Percentiles rank a stretch among this genome's conserved stretches.
Conservation (phyloP, 1,284 basidiomycete species). For the Ustilago xerochloae region DNA sequence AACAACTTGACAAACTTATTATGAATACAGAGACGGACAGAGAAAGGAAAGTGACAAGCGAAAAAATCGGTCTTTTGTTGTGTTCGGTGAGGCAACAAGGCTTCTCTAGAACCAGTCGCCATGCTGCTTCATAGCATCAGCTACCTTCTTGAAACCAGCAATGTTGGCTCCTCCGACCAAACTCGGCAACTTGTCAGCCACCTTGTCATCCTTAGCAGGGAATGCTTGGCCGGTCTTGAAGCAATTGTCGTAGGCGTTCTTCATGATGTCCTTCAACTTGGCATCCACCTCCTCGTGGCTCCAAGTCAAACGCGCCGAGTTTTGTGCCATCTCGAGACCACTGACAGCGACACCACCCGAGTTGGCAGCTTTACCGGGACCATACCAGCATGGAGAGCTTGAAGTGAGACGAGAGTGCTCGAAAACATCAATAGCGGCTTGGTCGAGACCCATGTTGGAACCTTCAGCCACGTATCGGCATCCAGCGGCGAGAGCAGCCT, state of each 20-base stretch:
- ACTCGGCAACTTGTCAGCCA: conserved; percentile 70
- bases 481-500: conserved; percentile 78
- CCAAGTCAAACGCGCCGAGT: conserved; percentile 75
- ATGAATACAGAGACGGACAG: too few relatives aligned
- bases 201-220: conserved; percentile 72
- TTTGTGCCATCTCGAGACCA: conserved; percentile 83
- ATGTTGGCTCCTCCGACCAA: conserved; percentile 80
- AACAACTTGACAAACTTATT: too few relatives aligned
- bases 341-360: conserved; percentile 72
- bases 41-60: background rate
- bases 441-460: conserved; percentile 72
- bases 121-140: conserved; percentile 59
- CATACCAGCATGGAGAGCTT: conserved; percentile 46
- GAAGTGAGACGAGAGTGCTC: conserved; percentile 74
- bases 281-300: conserved; percentile 77
- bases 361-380: conserved; percentile 58
- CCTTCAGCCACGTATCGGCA: conserved; percentile 82
- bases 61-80: background rate
- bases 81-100: too few relatives aligned
- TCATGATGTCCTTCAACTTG: conserved; percentile 82
- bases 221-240: conserved; percentile 76
- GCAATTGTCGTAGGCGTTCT: conserved; percentile 76
- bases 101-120: conserved; percentile 56
- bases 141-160: conserved; percentile 74
- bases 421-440: conserved; percentile 79